These are phyloP conservation scores for Amyloporia xantha DNA, from an alignment of 768 basidiomycete species.

Conservation along the genomic window DNA sequence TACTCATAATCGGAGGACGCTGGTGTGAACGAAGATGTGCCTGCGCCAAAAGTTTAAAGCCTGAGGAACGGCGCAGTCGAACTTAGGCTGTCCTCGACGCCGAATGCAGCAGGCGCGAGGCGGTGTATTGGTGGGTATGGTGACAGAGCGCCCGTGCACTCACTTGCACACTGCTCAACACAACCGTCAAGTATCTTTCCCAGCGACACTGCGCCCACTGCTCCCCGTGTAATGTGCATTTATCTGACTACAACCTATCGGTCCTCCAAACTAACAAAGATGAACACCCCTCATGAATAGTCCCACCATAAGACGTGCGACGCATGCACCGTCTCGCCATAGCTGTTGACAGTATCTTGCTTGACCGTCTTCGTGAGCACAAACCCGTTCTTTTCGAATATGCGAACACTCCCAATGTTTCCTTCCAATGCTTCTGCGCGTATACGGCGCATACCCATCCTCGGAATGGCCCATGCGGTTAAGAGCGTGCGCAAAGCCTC, in stretches of 20 bases:
- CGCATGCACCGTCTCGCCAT: conserved; percentile 19
- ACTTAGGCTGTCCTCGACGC: neutral
- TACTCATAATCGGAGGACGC: conserved; percentile 37
- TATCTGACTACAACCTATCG: neutral
- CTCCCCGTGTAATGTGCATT: no score
- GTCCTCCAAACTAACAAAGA: neutral
- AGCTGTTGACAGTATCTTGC: conserved; percentile 33
- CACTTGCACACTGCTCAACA: no score
- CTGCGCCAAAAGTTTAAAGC: neutral
- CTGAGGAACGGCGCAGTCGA: neutral
- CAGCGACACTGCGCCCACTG: no score
- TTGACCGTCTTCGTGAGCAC: conserved; percentile 31
- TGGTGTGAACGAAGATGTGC: conserved; percentile 1
- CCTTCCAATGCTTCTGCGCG: conserved; percentile 38
- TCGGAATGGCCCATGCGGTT: conserved; percentile 53
- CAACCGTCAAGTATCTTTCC: no score
- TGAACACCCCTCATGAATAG: neutral
- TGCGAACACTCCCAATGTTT: conserved; percentile 54
- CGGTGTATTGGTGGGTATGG: conserved; percentile 2
- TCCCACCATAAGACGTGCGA: conserved; percentile 22
- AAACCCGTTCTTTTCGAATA: conserved; percentile 67
- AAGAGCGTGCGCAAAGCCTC: conserved; percentile 51
- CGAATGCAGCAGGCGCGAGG: neutral
- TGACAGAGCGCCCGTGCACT: no score
- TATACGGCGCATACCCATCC: conserved; percentile 51